These are phyloP conservation scores for Effrenium voratum DNA, from an alignment of 73 alveolate genomes.

Conservation along the genomic window DNA sequence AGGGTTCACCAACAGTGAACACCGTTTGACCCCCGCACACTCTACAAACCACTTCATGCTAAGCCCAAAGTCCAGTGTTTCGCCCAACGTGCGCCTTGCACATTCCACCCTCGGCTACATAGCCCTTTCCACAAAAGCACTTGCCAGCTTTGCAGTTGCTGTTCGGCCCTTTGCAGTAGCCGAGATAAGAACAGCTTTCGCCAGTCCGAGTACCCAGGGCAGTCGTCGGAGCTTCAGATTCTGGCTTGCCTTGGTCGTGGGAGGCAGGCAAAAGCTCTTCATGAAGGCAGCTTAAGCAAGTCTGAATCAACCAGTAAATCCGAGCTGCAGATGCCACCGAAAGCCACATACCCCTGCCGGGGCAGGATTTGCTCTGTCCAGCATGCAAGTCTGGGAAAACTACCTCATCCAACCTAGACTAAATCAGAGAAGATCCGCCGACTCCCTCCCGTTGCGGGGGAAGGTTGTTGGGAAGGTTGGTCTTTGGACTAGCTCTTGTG, in stretches of 20 bases:
- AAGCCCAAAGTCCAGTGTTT: too few relatives aligned
- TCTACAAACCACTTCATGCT: too few relatives aligned
- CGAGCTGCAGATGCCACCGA: slow-evolving; percentile 47
- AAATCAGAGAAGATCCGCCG: too few relatives aligned
- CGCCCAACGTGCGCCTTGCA: slow-evolving; percentile 28
- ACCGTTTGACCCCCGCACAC: too few relatives aligned
- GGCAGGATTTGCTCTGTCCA: too few relatives aligned
- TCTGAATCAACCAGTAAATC: neutral
- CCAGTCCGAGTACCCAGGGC: slow-evolving; percentile 92
- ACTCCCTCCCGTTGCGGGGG: too few relatives aligned
- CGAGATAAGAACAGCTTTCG: slow-evolving; percentile 26
- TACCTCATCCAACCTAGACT: too few relatives aligned
- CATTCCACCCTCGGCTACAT: slow-evolving; percentile 2
- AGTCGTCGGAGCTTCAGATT: slow-evolving; percentile 37
- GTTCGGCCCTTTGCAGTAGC: slow-evolving; percentile 38
- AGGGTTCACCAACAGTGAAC: too few relatives aligned
- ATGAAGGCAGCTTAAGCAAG: neutral
- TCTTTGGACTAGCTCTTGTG: too few relatives aligned
- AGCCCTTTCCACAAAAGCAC: slow-evolving; percentile 50
- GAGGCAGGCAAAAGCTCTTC: neutral
- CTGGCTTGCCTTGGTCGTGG: slow-evolving; percentile 3
- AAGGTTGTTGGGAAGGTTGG: too few relatives aligned
- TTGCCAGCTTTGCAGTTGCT: slow-evolving; percentile 37
- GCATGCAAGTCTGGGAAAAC: too few relatives aligned
- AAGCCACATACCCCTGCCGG: slow-evolving; percentile 67